Evolutionary conservation across 2,329 filamentous ascomycete genomes (phyloP), one percentile per base, ranked within the genome.

Genomic region (Fusarium devonianum): DNA sequence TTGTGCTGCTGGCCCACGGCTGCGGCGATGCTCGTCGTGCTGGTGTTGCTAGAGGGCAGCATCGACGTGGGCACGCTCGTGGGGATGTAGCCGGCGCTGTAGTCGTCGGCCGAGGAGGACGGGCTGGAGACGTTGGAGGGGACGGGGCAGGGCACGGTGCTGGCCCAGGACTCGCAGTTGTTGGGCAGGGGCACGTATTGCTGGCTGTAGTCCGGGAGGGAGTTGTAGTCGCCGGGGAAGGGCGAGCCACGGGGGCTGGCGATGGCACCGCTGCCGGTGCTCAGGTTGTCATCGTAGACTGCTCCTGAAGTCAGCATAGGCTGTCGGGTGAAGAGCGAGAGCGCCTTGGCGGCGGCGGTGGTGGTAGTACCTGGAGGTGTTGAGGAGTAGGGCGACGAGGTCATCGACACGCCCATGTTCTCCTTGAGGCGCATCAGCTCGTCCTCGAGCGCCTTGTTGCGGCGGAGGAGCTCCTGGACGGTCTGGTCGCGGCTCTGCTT

Each of bases 391-490:
- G 73, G 68, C 14, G 71, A 72, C 19, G 74, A 70, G 33, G 68
- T 72, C 44, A 71, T 67, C 28, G 73, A 70, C 34, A 78, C 67
- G 37, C 75, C 74, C 65, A 80, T 69, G 55, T 67, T 73, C 58
- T 80, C 74, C 58, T 72, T 73, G 49, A 81, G 65, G 14, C 71
- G 69, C 51, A 67, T 68, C 25, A 84, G 67, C 68, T 84, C 79
- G 19, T 79, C 73, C 65, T 84, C 80, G 37, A 85, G 75, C 23
- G 73, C 73, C 62, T 76, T 76, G 68, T 83, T 84, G 54, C 75
- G 75, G 56, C 74, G 74, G 34, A 80, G 68, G 33, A 83, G 70
- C 32, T 79, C 75, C 62, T 81, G 78, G 47, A 82, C 71, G n/a
- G 75, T 76, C 56, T 77, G 73, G 59, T 82, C 78, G 38, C 75